Evolutionary conservation across 768 basidiomycete species (phyloP).

Genomic region (Porphyrellus cyaneotinctus): DNA sequence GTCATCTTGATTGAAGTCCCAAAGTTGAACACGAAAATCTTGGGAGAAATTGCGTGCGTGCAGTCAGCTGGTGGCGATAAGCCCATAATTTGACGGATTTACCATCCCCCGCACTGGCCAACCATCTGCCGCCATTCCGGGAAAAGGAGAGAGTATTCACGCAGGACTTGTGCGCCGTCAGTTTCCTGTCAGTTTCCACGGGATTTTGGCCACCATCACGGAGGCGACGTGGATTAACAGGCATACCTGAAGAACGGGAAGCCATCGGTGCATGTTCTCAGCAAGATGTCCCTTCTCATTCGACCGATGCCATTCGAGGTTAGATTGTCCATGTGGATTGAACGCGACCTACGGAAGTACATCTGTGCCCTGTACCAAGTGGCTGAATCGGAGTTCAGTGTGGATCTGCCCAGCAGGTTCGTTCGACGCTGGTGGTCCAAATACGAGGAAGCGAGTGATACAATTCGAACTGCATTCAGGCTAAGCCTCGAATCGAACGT

Average conservation of each 20-base stretch:
- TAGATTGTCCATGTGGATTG: slow-evolving; percentile 20
- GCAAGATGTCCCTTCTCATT: slow-evolving; percentile 15
- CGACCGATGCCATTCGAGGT: slow-evolving; percentile 24
- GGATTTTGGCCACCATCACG: slow-evolving; percentile 1
- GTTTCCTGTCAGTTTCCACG: slow-evolving; percentile 23
- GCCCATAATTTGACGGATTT: slow-evolving; percentile 20
- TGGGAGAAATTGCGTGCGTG: slow-evolving; percentile 7
- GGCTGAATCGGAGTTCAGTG: slow-evolving; percentile 10
- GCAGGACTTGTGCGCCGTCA: slow-evolving; percentile 53
- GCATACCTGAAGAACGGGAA: slow-evolving; percentile 36
- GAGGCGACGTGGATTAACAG: neutral
- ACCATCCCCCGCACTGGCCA: slow-evolving; percentile 73
- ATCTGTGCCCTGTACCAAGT: slow-evolving; percentile 6
- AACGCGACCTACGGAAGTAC: slow-evolving; percentile 9
- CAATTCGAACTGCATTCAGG: slow-evolving; percentile 17
- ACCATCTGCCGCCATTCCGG: slow-evolving; percentile 53
- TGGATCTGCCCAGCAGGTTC: neutral
- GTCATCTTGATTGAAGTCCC: slow-evolving; percentile 66
- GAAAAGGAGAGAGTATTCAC: slow-evolving; percentile 64
- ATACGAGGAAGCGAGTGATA: neutral
- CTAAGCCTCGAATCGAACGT: slow-evolving; percentile 11
- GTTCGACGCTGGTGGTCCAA: neutral
- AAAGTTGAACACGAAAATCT: slow-evolving; percentile 56
- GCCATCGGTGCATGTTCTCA: slow-evolving; percentile 22
- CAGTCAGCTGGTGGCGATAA: slow-evolving; percentile 10